Conservation (phyloP, 2,329 filamentous ascomycete genomes). For the Xylariaceae sp. region DNA sequence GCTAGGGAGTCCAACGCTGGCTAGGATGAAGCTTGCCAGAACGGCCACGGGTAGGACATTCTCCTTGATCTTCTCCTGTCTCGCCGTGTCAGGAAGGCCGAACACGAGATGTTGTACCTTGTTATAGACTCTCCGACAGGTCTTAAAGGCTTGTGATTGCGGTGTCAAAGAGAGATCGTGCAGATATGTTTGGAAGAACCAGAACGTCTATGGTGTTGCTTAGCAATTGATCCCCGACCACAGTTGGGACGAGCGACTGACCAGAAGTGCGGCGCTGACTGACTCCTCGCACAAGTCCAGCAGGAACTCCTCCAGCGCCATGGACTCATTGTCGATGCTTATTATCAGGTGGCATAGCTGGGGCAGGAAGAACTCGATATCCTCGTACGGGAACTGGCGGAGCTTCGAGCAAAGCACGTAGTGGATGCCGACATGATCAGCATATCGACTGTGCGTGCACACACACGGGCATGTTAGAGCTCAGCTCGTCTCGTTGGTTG, state of each 20-base stretch:
- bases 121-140: slow-evolving; percentile 78
- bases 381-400: slow-evolving; percentile 82
- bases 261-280: slow-evolving; percentile 75
- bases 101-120: slow-evolving; percentile 86
- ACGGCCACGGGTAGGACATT: slow-evolving; percentile 77
- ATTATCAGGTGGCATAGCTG: slow-evolving; percentile 84
- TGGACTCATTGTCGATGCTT: slow-evolving; percentile 84
- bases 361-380: slow-evolving; percentile 88
- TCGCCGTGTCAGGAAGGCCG: slow-evolving; percentile 62
- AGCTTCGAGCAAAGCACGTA: slow-evolving; percentile 86
- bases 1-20: slow-evolving; percentile 67
- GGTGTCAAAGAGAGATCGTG: slow-evolving; percentile 73
- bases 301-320: slow-evolving; percentile 84
- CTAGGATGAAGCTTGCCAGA: slow-evolving; percentile 73
- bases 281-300: slow-evolving; percentile 83
- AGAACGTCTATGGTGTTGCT: slow-evolving; percentile 62
- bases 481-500: not conserved
- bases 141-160: slow-evolving; percentile 72
- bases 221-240: slow-evolving; percentile 23
- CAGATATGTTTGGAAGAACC: slow-evolving; percentile 84
- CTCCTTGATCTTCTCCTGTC: slow-evolving; percentile 72
- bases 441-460: slow-evolving; percentile 61
- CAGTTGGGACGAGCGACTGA: slow-evolving; percentile 40
- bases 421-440: slow-evolving; percentile 84
- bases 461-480: slow-evolving; percentile 8